Base-by-base conservation (phyloP, 495 filamentous ascomycete genomes). In the Aspergillus affinis region DNA sequence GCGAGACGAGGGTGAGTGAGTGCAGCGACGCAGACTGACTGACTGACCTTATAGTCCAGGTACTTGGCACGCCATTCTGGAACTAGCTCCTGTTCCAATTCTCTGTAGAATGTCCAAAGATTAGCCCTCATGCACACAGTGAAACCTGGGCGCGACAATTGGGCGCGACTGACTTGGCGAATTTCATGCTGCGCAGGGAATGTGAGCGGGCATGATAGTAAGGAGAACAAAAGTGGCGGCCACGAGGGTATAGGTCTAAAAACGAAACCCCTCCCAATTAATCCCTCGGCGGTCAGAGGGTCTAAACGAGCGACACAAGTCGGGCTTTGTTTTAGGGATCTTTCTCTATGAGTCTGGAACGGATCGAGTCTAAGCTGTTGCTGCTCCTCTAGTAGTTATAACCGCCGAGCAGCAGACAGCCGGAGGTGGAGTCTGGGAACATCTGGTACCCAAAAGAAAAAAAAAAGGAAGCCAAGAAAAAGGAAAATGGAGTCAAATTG, bases 1-100 rank as follows among this genome's bases (percentile, higher is more conserved):
- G 26, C 23, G 32, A 32, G 9, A 48, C 48, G 3, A n/a, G 58
- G 6, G 23, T 26, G 23, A 26, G 23, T 26, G 23, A 26, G 23
- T 26, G 23, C 23, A 26, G 23, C 23, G 23, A 26, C 23, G 23
- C 23, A 26, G 23, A 26, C 23, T 2, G 23, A 26, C 23, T 2
- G 12, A 60, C 65, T 51, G 49, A 86, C 88, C 81, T 92, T 95
- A 79, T 97, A 97, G 75, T 96, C 86, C 58, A 97, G 81, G 74
- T 96, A 97, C 72, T 96, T 95, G 62, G 84, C 85, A 64, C 88
- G 84, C 92, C 92, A 97, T 82, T 97, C 92, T 78, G 92, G 90
- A 61, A 96, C 90, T 26, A 90, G 84, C 59, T 94, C 89, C 70
- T 87, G 85, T 54, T 97, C 92, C 57, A 97, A 80, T 77, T 95